Evolutionary conservation across 768 basidiomycete species (phyloP), one percentile per base, ranked within the genome.

Genomic region (Chalciporus pseudorubinellus): DNA sequence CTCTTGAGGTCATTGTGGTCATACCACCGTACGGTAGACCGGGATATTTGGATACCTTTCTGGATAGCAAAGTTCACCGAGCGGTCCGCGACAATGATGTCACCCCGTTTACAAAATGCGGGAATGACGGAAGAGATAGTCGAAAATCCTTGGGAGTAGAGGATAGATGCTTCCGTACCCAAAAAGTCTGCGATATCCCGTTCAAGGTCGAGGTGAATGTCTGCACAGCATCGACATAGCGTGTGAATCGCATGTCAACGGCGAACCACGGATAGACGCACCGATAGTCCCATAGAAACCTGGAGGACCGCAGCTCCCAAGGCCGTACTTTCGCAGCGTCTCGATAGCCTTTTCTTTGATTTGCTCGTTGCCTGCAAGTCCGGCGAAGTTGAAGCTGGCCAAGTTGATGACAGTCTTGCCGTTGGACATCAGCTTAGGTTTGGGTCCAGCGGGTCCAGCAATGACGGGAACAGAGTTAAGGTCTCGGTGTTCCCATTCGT

Each of bases 21-120:
- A 66, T 83, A 99, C 92, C 92, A 99, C 48, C 91, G 82, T 29
- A 98, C 83, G 1, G 88, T 93, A 6, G 86, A 91, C 36, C 97
- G 85, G 18, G 88, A 90, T 53, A 98, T 92, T 67, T 95, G 89
- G 24, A 98, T 83, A 16, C 95, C 97, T 70, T 94, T 95, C 68
- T 98, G 95, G 48, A 98, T 90, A 14, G 91, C 85, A 68, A 98
- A 93, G 70, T 90, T 95, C 59, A 94, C 85, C n/a, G 86, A 83
- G n/a, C 92, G 84, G 70, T 99, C 95, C 4, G 93, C 94, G n/a
- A 99, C 90, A 62, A 99, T 95, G 63, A 99, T 84, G 63, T 99
- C 95, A 2, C 94, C 95, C 55, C 95, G 84, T 68, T 99, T 98
- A 77, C 89, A 92, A 72, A 98, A 99, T 1, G 97, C 92, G 0